Percentiles rank a stretch among this genome's conserved stretches.
These are phyloP conservation scores for Aspergillus ustus DNA, from an alignment of 2,329 filamentous ascomycete genomes.

Conservation along the genomic window DNA sequence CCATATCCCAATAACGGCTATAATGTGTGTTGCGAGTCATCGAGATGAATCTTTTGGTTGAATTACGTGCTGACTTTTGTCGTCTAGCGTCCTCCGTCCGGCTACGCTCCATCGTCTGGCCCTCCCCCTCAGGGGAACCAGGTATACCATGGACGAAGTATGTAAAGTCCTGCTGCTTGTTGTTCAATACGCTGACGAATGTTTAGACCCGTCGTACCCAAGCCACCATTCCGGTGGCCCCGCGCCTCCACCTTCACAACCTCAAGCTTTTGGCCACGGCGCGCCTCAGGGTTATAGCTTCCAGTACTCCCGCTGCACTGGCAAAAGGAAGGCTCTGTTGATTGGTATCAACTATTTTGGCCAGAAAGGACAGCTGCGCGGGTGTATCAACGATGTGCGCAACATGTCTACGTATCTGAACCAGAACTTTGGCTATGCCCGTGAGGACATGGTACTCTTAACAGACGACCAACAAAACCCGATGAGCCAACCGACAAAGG, in stretches of 20 bases:
- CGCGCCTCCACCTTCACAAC: constrained; percentile 66
- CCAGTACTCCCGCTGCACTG: constrained; percentile 90
- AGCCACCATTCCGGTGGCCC: constrained; percentile 57
- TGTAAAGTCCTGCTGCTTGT: constrained; percentile 17
- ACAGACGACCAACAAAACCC: constrained; percentile 97
- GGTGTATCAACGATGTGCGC: constrained; percentile 96
- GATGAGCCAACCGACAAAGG: constrained; percentile 95
- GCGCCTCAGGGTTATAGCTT: constrained; percentile 81
- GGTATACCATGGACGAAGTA: constrained; percentile 49
- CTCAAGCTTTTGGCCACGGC: constrained; percentile 77
- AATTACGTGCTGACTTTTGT: constrained; percentile 21
- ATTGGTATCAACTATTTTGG: constrained; percentile 98
- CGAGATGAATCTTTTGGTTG: not conserved
- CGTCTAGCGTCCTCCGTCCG: constrained; percentile 31
- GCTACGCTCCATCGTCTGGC: constrained; percentile 29
- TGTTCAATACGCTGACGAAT: not conserved
- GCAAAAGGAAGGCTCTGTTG: constrained; percentile 82
- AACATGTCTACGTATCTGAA: constrained; percentile 94
- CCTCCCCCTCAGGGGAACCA: constrained; percentile 41
- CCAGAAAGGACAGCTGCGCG: constrained; percentile 85
- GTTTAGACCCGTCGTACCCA: constrained; percentile 61
- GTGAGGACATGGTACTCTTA: constrained; percentile 95
- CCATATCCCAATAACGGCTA: constrained; percentile 41
- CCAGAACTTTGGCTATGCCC: constrained; percentile 86
- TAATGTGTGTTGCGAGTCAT: constrained; percentile 36